A percentile compares a stretch with the other conserved stretches of the same genome.
Conservation (phyloP, 2,329 filamentous ascomycete species). For the Fusarium sp. region DNA sequence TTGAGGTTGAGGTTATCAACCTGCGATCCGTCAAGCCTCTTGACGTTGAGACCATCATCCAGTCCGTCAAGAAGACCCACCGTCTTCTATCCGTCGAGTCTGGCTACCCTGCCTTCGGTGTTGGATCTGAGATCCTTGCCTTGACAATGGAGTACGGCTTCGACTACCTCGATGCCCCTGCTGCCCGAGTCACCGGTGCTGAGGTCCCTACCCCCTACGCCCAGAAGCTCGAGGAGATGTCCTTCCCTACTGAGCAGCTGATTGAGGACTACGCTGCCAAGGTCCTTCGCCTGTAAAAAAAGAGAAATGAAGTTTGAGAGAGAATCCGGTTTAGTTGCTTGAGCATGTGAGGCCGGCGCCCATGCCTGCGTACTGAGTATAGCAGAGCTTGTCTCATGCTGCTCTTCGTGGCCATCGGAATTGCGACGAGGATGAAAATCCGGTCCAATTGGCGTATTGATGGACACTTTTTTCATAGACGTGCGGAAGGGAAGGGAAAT, state of each 20-base stretch:
- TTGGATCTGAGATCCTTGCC: slow-evolving; percentile 91
- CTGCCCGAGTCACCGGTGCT: slow-evolving; percentile 92
- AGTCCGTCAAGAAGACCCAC: slow-evolving; percentile 98
- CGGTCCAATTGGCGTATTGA: slow-evolving; percentile 41
- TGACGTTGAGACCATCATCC: slow-evolving; percentile 93
- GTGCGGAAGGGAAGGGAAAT: slow-evolving; percentile 48
- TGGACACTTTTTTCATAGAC: slow-evolving; percentile 51
- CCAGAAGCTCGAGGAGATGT: slow-evolving; percentile 91
- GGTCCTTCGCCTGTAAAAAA: slow-evolving; percentile 78
- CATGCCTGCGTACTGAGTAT: slow-evolving; percentile 16
- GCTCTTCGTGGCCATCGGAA: slow-evolving; percentile 24
- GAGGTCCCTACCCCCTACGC: slow-evolving; percentile 98
- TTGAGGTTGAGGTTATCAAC: slow-evolving; percentile 97
- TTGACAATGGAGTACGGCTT: slow-evolving; percentile 98
- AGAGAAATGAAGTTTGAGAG: slow-evolving; percentile 15
- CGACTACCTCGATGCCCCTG: slow-evolving; percentile 95
- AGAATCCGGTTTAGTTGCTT: slow-evolving; percentile 24
- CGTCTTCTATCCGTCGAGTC: slow-evolving; percentile 93
- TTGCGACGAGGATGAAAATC: slow-evolving; percentile 30
- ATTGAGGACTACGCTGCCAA: slow-evolving; percentile 92
- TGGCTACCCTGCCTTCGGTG: slow-evolving; percentile 94
- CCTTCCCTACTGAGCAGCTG: slow-evolving; percentile 89
- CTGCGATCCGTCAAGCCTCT: slow-evolving; percentile 97
- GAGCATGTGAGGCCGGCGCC: slow-evolving; percentile 18
- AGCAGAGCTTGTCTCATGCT: slow-evolving; percentile 29